phyloP scores from a whole-genome alignment of 2,329 filamentous ascomycete genomes.

The Aureobasidium pullulans region DNA sequence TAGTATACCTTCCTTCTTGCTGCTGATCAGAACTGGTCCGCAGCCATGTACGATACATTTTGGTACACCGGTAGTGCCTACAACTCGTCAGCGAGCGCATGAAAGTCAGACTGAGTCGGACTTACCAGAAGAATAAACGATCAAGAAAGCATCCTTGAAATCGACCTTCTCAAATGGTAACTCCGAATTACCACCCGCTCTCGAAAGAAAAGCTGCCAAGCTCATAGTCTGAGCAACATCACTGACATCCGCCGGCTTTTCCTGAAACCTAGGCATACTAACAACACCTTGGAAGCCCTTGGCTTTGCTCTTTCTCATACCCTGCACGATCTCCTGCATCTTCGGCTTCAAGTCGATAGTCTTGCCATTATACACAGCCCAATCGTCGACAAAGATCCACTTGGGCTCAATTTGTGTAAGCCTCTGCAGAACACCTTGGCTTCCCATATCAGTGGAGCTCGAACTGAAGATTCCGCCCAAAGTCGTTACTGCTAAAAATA shows the following conservation, averaged over 20 bases:
- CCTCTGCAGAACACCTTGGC: conserved; percentile 67
- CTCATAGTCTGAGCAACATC: conserved; percentile 42
- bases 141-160: conserved; percentile 68
- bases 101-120: neutral
- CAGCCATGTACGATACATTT: conserved; percentile 80
- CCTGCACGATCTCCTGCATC: conserved; percentile 58
- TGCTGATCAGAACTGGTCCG: conserved; percentile 55
- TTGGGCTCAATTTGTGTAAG: conserved; percentile 67
- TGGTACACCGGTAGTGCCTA: conserved; percentile 73
- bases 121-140: conserved; percentile 49
- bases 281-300: conserved; percentile 57
- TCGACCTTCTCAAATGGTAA: conserved; percentile 52
- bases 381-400: conserved; percentile 79
- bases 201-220: conserved; percentile 35
- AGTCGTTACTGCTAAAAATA: conserved; percentile 62
- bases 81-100: conserved; percentile 25
- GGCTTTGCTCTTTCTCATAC: conserved; percentile 43
- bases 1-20: conserved; percentile 53
- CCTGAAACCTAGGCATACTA: conserved; percentile 57
- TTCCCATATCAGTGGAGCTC: conserved; percentile 76
- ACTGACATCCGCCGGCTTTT: conserved; percentile 50
- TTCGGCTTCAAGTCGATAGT: conserved; percentile 63
- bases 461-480: conserved; percentile 70
- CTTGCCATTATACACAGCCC: conserved; percentile 71
- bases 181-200: conserved; percentile 31